Evolutionary conservation across 805 yeast genomes (phyloP), one percentile per base, ranked within the genome.

Genomic region (Cyberlindnera japonica): DNA sequence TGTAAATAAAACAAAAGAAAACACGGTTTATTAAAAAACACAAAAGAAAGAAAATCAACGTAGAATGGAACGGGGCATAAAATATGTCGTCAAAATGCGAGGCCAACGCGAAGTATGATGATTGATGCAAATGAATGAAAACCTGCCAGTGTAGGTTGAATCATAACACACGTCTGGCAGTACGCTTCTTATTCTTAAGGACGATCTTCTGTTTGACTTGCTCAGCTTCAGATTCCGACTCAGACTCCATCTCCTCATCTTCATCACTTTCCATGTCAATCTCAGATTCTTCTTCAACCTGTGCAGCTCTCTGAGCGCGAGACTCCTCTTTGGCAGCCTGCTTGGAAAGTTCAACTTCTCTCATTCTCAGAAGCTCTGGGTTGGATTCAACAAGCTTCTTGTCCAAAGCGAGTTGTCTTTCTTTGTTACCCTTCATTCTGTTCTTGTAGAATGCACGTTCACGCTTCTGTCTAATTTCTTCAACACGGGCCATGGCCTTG

Each of bases 381-480:
- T 93, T 79, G 43, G 77, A 70, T 61, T 82, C 96, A 35, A 93
- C 93, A 61, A 93, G 74, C 68, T 87, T 87, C 69, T 80, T 81
- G 68, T 93, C 99, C 43, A 83, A 72, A 40, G 81, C 87, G 59
- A 88, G 73, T 64, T 85, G 84, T 64, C 80, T 79, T 54, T 85
- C 96, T 68, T 81, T 85, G 71, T 93, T 93, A 50, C 96, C 97
- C 68, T 85, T 87, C 99, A 93, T 93, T 80, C 99, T 85, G 72
- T 90, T 89, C 88, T 90, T 91, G 74, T 87, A 93, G 89, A 93
- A 93, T 13, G 98, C 97, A 62, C 95, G 78, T 68, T 93, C 99
- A 73, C 99, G 83, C 75, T 82, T 89, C 64, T 77, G 83, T 74
- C 99, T 82, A 65, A 93, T 93, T 70, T 88, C 95, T 65, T 93